Conservation (phyloP, 805 yeast species). For the Starmerella potacharoeniae region DNA sequence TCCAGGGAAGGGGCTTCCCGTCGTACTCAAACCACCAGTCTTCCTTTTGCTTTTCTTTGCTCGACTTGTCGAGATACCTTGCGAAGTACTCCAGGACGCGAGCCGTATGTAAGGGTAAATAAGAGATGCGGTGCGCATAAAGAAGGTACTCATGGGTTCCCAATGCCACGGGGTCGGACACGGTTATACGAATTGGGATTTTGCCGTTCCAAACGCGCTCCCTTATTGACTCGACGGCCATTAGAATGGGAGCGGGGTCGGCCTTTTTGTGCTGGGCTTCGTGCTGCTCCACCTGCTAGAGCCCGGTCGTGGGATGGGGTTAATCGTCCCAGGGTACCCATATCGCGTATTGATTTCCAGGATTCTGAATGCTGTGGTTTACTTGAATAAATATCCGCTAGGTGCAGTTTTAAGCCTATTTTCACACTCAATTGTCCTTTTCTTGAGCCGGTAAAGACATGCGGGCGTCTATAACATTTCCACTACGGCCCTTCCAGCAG, state of each 20-base stretch:
- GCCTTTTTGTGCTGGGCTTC: neutral
- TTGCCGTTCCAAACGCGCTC: slow-evolving; percentile 14
- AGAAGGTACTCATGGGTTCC: slow-evolving; percentile 17
- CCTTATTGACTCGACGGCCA: neutral
- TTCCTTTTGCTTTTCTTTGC: neutral
- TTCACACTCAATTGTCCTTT: neutral
- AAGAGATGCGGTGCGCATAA: slow-evolving; percentile 12
- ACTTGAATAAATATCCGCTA: too few relatives aligned
- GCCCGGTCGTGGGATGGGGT: too few relatives aligned
- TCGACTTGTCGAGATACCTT: slow-evolving; percentile 8
- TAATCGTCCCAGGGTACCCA: too few relatives aligned
- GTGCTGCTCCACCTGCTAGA: neutral
- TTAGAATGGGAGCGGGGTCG: neutral
- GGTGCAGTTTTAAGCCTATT: neutral
- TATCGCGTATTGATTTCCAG: too few relatives aligned
- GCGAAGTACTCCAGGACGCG: slow-evolving; percentile 15
- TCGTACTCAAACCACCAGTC: slow-evolving; percentile 18
- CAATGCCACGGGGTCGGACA: slow-evolving; percentile 15
- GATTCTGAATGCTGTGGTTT: too few relatives aligned
- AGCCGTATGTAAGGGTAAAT: slow-evolving; percentile 12
- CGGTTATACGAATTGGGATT: slow-evolving; percentile 4
- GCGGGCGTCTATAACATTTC: neutral
- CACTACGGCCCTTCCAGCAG: neutral
- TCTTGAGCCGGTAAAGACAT: neutral
- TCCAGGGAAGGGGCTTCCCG: slow-evolving; percentile 13